Conservation (phyloP, 306 rosid genomes). For the Vicia faba region DNA sequence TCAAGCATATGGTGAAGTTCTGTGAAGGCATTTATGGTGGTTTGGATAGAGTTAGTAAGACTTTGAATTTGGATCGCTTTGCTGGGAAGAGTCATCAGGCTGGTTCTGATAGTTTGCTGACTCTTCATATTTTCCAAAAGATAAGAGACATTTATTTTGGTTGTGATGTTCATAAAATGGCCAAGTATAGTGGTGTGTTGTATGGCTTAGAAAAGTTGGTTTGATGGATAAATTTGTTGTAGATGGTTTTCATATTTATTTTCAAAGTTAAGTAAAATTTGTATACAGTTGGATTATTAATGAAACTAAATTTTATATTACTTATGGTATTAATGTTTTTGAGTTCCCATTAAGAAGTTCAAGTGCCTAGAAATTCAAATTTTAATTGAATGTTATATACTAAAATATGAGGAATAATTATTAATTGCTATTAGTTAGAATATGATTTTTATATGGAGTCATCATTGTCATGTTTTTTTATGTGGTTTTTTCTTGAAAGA, state of each 20-base stretch:
- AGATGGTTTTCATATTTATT: neutral
- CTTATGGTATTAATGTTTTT: neutral
- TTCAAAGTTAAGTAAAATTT: slow-evolving; percentile 12
- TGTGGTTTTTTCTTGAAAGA: no score
- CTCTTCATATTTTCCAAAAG: slow-evolving; percentile 54
- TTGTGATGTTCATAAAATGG: slow-evolving; percentile 27
- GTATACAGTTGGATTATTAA: slow-evolving; percentile 38
- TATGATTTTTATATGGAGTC: no score
- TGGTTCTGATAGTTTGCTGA: slow-evolving; percentile 75
- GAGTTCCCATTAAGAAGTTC: no score
- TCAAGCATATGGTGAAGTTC: slow-evolving; percentile 59
- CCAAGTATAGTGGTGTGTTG: slow-evolving; percentile 56
- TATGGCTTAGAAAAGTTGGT: slow-evolving; percentile 44
- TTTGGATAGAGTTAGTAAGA: slow-evolving; percentile 50
- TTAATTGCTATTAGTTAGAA: no score
- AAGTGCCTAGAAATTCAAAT: no score
- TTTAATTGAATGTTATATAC: no score
- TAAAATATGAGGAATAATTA: no score
- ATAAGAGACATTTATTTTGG: slow-evolving; percentile 45
- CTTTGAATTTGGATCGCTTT: slow-evolving; percentile 46
- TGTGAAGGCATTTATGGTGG: slow-evolving; percentile 60
- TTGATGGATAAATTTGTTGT: neutral
- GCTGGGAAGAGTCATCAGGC: slow-evolving; percentile 68
- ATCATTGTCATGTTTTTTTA: no score
- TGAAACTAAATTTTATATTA: neutral